Conservation (phyloP, 2,329 filamentous ascomycete genomes). For the Fusarium sp. region DNA sequence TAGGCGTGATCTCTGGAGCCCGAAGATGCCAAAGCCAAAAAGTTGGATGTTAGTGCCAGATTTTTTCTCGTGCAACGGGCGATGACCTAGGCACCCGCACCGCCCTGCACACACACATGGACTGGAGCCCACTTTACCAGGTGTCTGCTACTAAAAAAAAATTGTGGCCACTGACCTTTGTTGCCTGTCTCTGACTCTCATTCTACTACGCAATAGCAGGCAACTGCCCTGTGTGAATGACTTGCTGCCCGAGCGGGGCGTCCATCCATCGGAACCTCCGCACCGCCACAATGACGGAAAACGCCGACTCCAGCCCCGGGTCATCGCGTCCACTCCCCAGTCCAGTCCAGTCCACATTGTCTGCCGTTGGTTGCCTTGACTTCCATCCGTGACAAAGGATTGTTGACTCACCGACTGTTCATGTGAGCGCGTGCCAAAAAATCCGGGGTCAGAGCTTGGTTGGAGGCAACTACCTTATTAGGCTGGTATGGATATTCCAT, state of each 20-base stretch:
- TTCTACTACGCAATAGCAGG: constrained; percentile 27
- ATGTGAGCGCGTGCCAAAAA: background rate
- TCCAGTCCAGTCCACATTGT: background rate
- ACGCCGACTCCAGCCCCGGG: background rate
- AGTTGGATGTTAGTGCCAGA: constrained; percentile 50
- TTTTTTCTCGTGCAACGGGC: constrained; percentile 47
- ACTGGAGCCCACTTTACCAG: constrained; percentile 23
- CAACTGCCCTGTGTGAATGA: background rate
- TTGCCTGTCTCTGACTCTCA: background rate
- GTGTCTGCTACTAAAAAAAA: constrained; percentile 7
- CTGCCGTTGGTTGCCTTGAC: background rate
- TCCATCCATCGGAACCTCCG: background rate
- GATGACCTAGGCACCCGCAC: constrained; percentile 40
- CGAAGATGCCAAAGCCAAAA: constrained; percentile 39
- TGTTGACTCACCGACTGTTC: background rate
- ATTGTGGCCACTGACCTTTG: background rate
- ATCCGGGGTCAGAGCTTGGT: background rate
- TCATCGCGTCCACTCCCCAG: background rate
- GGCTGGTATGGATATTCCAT: background rate
- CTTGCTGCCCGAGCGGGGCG: constrained; percentile 29
- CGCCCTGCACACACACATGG: constrained; percentile 4
- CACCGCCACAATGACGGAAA: constrained; percentile 7
- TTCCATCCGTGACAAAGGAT: background rate
- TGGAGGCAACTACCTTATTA: background rate
- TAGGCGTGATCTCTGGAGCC: constrained; percentile 37